A percentile compares a stretch with the other conserved stretches of the same genome.
Conservation (phyloP, 2,329 filamentous ascomycete genomes). For the Hypoxylon sp. region DNA sequence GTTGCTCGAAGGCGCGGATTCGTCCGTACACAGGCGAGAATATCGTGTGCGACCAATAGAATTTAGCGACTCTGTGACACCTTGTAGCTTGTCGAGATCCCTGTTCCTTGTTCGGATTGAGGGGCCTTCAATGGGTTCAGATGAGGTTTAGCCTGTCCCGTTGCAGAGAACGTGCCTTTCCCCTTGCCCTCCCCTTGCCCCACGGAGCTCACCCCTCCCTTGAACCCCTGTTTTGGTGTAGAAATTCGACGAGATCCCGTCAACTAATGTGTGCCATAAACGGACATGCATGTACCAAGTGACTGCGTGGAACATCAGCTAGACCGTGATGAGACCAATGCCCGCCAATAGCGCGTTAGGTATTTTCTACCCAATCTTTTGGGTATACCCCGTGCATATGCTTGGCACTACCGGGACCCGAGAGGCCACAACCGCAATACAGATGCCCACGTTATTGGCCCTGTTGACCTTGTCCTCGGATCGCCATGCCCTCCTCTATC, state of each 20-base stretch:
- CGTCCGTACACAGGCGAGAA: constrained; percentile 46
- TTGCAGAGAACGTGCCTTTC: constrained; percentile 38
- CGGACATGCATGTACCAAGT: constrained; percentile 36
- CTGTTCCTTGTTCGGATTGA: constrained; percentile 31
- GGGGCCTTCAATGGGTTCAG: constrained; percentile 24
- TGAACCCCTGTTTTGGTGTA: constrained; percentile 26
- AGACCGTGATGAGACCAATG: constrained; percentile 15
- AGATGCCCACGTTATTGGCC: constrained; percentile 38
- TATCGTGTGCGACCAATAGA: constrained; percentile 48
- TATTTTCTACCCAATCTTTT: constrained; percentile 27
- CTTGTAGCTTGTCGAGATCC: constrained; percentile 28
- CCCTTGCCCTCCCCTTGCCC: constrained; percentile 8
- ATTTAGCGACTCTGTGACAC: constrained; percentile 43
- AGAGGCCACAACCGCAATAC: constrained; percentile 21
- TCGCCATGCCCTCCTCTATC: constrained; percentile 31
- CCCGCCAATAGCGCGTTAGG: constrained; percentile 29
- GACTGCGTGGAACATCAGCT: constrained; percentile 33
- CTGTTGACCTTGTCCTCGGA: constrained; percentile 28
- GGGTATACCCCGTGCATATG: constrained; percentile 18
- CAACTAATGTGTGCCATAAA: constrained; percentile 35
- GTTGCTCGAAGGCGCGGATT: constrained; percentile 52
- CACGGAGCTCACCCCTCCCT: constrained; percentile 5
- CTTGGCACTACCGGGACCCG: constrained; percentile 36
- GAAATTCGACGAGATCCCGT: constrained; percentile 33
- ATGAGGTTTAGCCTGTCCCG: constrained; percentile 38